phyloP scores from a whole-genome alignment of 2,329 filamentous ascomycete species.

The Paracamarosporium sp. region DNA sequence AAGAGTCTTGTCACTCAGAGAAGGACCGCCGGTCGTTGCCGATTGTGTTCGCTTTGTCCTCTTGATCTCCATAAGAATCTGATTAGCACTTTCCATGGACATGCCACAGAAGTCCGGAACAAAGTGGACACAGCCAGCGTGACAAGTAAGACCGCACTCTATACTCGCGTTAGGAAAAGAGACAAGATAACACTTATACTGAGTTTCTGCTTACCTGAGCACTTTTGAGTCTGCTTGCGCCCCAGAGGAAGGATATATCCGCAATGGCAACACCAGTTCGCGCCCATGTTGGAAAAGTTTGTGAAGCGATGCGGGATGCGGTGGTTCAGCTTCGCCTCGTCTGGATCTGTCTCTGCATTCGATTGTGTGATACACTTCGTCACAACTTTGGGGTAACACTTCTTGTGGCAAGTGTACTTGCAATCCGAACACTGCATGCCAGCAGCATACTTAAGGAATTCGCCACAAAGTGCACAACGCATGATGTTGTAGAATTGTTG shows the following conservation, averaged over 20 bases:
- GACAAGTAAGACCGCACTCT: conserved; percentile 92
- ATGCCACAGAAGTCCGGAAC: conserved; percentile 99
- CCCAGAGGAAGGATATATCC: conserved; percentile 95
- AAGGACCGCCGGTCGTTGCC: conserved; percentile 51
- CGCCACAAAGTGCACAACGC: conserved; percentile 96
- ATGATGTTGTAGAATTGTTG: conserved; percentile 99
- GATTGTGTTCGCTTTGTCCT: conserved; percentile 75
- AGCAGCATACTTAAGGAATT: conserved; percentile 97
- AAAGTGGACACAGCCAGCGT: conserved; percentile 89
- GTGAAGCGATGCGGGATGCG: conserved; percentile 97
- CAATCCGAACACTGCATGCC: conserved; percentile 99
- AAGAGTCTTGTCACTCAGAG: conserved; percentile 18
- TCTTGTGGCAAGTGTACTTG: conserved; percentile 99
- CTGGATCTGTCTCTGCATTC: conserved; percentile 96
- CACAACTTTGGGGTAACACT: conserved; percentile 95
- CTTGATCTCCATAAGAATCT: conserved; percentile 87
- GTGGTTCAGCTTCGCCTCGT: conserved; percentile 99
- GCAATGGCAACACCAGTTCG: conserved; percentile 99
- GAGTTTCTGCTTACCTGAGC: conserved; percentile 68
- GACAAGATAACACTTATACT: background rate
- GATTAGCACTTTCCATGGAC: conserved; percentile 96
- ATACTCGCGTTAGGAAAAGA: conserved; percentile 29
- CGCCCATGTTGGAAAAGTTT: conserved; percentile 95
- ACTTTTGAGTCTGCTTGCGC: conserved; percentile 93
- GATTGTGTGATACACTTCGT: conserved; percentile 99